Evolutionary conservation across 148 eudicot genomes (phyloP), one percentile per base, ranked within the genome.

Genomic region (Vaccinium myrtillus): DNA sequence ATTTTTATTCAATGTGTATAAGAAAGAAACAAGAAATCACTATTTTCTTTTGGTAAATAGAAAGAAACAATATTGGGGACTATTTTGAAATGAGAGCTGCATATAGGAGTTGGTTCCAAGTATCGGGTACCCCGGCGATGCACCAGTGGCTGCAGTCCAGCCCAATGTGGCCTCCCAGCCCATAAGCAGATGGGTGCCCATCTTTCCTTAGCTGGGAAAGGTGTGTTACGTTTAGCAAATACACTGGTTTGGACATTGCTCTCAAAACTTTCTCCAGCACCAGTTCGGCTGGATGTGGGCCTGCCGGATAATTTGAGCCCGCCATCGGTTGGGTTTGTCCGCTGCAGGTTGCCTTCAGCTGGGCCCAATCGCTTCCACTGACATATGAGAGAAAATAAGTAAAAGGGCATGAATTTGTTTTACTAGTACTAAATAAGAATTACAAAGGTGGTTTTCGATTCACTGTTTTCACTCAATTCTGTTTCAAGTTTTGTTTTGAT

Each of bases 101-200:
- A 65, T 74, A 74, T 16, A 75, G 27, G 78, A 75, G 78, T 75
- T 75, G 78, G 9, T 75, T 75, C 78, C 78, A 87, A 54, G 91
- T 87, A 81, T 89, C 91, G 0, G 91, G 91, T 5, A 88, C 86
- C 13, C 90, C 90, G 3, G 86, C 79, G 2, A 88, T 84, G 79
- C 90, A 88, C 90, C 90, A 88, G 73, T 88, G 90, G 83, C 81
- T 88, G 75, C 90, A 88, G 58, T 88, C 90, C 65, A 23, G 27
- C 19, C 19, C 87, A 6, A 18, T 6, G 30, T 74, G 83, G 9
- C 83, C 86, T 69, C 82, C 86, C 49, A 58, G 53, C 19, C 90
- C 90, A 16, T 86, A 86, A 13, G 19, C 84, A 11, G 90, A 83
- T 13, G 88, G 90, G 58, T 88, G 90, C 12, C 85, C 90, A 59